Percentiles rank a stretch among this genome's conserved stretches.
Evolutionary conservation across 148 eudicot species (phyloP).

Genomic region (Oxyria digyna): DNA sequence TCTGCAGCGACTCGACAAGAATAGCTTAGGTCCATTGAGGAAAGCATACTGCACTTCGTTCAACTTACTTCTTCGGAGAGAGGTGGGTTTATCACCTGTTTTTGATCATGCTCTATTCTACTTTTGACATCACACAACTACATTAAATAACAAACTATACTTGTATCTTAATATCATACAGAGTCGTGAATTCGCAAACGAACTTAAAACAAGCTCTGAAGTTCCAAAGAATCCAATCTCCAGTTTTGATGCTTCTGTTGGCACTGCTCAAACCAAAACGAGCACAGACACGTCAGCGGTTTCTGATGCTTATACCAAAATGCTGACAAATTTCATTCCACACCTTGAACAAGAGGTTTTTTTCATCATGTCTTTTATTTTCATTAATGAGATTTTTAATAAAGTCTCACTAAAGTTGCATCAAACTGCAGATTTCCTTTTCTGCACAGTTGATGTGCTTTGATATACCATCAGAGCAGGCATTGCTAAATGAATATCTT

Average conservation of each 20-base stretch:
- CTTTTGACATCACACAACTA: background rate
- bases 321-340: constrained; percentile 85
- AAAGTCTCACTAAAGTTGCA: constrained; percentile 6
- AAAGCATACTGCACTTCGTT: constrained; percentile 89
- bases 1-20: constrained; percentile 69
- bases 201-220: constrained; percentile 85
- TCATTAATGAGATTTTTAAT: background rate
- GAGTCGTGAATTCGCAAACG: constrained; percentile 95
- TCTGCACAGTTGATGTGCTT: constrained; percentile 97
- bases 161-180: constrained; percentile 13
- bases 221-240: constrained; percentile 67
- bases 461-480: constrained; percentile 65
- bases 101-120: background rate
- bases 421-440: constrained; percentile 71
- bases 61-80: constrained; percentile 81
- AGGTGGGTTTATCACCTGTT: constrained; percentile 36
- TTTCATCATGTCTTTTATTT: background rate
- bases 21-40: constrained; percentile 71
- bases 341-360: constrained; percentile 87
- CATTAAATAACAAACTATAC: background rate
- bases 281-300: constrained; percentile 81
- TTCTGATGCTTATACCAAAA: constrained; percentile 88
- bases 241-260: constrained; percentile 71
- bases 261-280: constrained; percentile 55
- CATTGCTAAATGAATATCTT: constrained; percentile 28